Conservation (phyloP, 768 basidiomycete genomes). For the Phylloporus sp. region DNA sequence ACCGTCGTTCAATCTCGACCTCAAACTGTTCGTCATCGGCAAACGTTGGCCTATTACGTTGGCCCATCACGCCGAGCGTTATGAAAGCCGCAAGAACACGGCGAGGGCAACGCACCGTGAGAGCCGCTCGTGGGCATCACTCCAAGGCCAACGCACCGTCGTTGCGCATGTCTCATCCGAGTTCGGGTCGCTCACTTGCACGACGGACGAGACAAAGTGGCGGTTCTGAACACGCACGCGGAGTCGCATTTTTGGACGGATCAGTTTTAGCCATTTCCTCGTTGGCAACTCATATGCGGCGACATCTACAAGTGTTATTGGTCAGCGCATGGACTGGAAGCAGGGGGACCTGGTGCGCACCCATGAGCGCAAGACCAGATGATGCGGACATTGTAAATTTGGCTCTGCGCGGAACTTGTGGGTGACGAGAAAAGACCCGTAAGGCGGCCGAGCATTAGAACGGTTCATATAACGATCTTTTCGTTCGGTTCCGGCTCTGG, state of each 20-base stretch:
- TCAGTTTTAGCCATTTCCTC: conserved; percentile 14
- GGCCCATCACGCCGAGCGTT: background rate
- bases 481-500: conserved; percentile 15
- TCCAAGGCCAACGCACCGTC: conserved; percentile 15
- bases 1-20: conserved; percentile 18
- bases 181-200: conserved; percentile 6
- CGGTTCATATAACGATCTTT: conserved; percentile 2
- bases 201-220: conserved; percentile 14
- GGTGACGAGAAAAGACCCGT: background rate
- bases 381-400: conserved; percentile 8
- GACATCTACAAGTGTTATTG: conserved; percentile 14
- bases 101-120: conserved; percentile 13
- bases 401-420: background rate
- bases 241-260: conserved; percentile 22
- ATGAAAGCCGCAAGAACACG: background rate
- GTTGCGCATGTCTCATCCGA: background rate
- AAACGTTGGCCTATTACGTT: conserved; percentile 12
- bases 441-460: background rate
- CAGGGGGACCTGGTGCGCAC: background rate
- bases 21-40: conserved; percentile 18
- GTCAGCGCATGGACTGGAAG: background rate
- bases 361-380: conserved; percentile 12
- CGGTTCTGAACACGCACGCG: conserved; percentile 11
- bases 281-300: conserved; percentile 22
- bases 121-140: background rate